phyloP scores from a whole-genome alignment of 805 yeast species.

The Deakozyma indianensis region DNA sequence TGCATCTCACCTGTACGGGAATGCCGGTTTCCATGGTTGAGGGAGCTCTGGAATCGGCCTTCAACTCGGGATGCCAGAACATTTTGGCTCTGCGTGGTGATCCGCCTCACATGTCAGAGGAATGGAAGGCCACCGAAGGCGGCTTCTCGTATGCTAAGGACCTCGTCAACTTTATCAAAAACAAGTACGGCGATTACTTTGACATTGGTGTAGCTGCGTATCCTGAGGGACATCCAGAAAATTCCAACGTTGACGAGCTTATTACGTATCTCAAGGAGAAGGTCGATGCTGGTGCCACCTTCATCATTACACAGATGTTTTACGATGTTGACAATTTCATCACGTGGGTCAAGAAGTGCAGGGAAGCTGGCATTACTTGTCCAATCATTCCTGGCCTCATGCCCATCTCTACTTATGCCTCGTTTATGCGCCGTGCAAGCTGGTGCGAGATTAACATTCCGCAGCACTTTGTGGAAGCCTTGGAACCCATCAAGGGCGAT shows the following conservation, averaged over 20 bases:
- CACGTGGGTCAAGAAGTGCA: slow-evolving; percentile 60
- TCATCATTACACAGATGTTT: slow-evolving; percentile 80
- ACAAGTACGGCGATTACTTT: slow-evolving; percentile 62
- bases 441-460: slow-evolving; percentile 89
- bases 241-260: slow-evolving; percentile 56
- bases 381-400: slow-evolving; percentile 96
- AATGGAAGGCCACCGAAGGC: slow-evolving; percentile 31
- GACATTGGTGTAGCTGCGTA: slow-evolving; percentile 96
- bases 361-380: slow-evolving; percentile 57
- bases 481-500: slow-evolving; percentile 80
- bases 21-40: slow-evolving; percentile 77
- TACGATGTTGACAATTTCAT: slow-evolving; percentile 74
- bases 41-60: slow-evolving; percentile 72
- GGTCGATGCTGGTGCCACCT: slow-evolving; percentile 88
- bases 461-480: slow-evolving; percentile 44
- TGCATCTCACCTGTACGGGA: slow-evolving; percentile 95
- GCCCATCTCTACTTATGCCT: slow-evolving; percentile 94
- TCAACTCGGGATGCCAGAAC: slow-evolving; percentile 85
- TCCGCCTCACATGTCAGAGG: slow-evolving; percentile 47
- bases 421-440: slow-evolving; percentile 82
- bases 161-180: slow-evolving; percentile 64
- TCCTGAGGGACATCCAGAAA: slow-evolving; percentile 95
- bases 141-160: slow-evolving; percentile 74
- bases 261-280: slow-evolving; percentile 61
- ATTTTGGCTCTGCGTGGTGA: slow-evolving; percentile 93